Base-by-base conservation (phyloP, 768 basidiomycete genomes). In the Termitomyces sp. region DNA sequence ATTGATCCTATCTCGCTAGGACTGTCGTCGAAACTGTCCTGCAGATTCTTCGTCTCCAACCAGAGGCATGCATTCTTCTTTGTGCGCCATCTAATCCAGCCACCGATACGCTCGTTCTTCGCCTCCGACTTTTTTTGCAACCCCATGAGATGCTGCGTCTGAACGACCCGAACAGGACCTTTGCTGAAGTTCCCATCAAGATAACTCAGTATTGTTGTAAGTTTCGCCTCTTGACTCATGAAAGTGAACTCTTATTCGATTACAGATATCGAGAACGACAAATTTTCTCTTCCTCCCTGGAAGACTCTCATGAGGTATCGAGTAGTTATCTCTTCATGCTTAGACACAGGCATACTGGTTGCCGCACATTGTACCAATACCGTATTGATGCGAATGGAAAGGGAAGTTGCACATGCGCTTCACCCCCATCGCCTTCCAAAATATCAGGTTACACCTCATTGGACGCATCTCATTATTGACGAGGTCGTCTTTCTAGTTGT, bases 61-160 rank as follows among this genome's bases (percentile, higher is more conserved):
- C 77, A 0, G 73, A 79, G 54, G 74, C 79, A 1, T 76, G 71
- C 58, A 75, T 82, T 46, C 70, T 82, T 30, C 71, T 82, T 13
- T 80, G 78, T 48, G 79, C 80, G 1, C 80, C 79, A 1, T 82
- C 80, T 1, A 79, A 80, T 58, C 73, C 78, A 7, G 80, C 80
- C 2, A 79, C 79, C 5, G 79, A 82, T 62, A 80, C 78, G 0
- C 70, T 82, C 6, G 77, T 72, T 14, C 60, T 72, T 44, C 71
- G 80, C 16, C 71, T 80, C 10, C 68, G 73, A 43, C 65, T 61
- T 5, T 64, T 71, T 36, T 70, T 81, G 4, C 63, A 65, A 6
- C 80, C 76, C 6, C 61, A 74, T 24, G 72, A 80, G 54, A 76
- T 82, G 74, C 57, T 82, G 3, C 70, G 79, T 20, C 64, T 82